Conservation (phyloP, 2,329 filamentous ascomycete species). For the Cordyceps farinosa region DNA sequence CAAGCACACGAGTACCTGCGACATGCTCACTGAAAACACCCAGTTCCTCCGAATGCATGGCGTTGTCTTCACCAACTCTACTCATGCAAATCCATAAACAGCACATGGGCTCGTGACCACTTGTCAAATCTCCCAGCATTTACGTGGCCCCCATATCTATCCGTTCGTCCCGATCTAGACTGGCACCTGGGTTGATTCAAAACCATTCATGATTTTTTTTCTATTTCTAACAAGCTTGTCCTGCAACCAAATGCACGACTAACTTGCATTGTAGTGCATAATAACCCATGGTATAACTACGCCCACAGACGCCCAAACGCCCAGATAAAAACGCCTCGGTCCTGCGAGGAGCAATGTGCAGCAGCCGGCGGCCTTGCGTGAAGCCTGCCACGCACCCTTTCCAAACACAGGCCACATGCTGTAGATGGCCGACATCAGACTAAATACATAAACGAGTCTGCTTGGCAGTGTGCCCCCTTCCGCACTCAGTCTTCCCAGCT, state of each 20-base stretch:
- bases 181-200: not conserved
- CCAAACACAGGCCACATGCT: constrained; percentile 15
- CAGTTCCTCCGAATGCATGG: no score
- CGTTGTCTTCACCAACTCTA: not conserved
- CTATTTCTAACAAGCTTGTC: not conserved
- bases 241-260: not conserved
- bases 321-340: constrained; percentile 10
- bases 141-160: not conserved
- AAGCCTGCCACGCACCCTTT: not conserved
- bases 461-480: not conserved
- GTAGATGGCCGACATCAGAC: constrained; percentile 2
- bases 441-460: not conserved
- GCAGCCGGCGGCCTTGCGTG: not conserved
- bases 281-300: constrained; percentile 16
- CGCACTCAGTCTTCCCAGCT: constrained; percentile 83
- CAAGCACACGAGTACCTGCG: no score
- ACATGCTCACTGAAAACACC: no score
- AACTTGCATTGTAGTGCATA: not conserved
- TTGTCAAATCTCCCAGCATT: not conserved
- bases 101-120: not conserved
- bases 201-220: not conserved
- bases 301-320: constrained; percentile 15
- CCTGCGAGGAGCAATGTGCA: constrained; percentile 4
- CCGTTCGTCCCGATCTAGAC: not conserved
- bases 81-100: not conserved